Conservation (phyloP, 2,329 filamentous ascomycete species). For the Didymellaceae sp. region DNA sequence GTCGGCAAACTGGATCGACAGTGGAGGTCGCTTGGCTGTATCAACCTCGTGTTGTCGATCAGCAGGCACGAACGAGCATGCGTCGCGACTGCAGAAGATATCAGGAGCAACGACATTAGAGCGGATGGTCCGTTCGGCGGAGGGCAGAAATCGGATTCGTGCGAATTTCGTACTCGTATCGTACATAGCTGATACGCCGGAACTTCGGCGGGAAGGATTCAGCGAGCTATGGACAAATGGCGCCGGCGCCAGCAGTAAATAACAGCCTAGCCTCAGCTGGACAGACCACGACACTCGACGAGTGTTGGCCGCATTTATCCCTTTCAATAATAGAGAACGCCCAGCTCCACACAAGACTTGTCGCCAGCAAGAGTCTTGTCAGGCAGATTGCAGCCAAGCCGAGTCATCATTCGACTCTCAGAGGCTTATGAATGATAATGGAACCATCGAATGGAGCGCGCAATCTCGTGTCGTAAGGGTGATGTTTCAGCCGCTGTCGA, state of each 20-base stretch:
- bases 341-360: background rate
- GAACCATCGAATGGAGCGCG: no score
- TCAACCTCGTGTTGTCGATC: background rate
- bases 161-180: background rate
- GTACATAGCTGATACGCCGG: background rate
- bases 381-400: background rate
- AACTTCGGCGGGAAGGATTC: background rate
- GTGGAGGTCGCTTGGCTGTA: background rate
- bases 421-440: no score
- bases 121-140: background rate
- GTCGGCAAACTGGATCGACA: background rate
- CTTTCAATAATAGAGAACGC: background rate
- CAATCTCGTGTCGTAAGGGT: background rate
- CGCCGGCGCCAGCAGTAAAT: background rate
- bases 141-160: background rate
- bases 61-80: background rate
- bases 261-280: background rate
- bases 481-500: background rate
- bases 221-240: background rate
- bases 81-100: background rate
- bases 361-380: background rate
- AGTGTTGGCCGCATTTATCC: background rate
- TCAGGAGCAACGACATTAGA: background rate
- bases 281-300: background rate
- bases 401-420: no score